Conservation (phyloP, 2,329 filamentous ascomycete genomes). For the Coniochaeta sp. region DNA sequence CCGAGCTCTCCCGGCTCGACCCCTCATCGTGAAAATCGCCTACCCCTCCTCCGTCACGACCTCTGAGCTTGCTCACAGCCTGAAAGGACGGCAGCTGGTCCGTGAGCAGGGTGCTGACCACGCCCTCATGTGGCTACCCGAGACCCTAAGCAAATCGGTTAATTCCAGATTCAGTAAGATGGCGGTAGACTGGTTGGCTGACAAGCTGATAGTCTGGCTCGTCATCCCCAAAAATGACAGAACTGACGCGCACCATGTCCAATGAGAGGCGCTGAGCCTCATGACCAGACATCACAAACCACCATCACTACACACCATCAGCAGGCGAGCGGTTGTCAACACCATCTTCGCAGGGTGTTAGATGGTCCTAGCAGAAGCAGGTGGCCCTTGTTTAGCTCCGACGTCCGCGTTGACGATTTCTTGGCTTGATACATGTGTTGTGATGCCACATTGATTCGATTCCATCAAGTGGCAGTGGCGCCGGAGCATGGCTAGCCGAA, state of each 20-base stretch:
- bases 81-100: conserved; percentile 10
- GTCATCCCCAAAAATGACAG: neutral
- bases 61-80: neutral
- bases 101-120: conserved; percentile 17
- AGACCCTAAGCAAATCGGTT: conserved; percentile 8
- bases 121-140: conserved; percentile 19
- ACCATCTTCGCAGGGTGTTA: neutral
- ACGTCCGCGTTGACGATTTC: neutral
- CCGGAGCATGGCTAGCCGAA: neutral
- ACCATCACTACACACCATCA: neutral
- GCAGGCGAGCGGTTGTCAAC: neutral
- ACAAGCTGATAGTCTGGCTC: too few species aligned
- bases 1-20: neutral
- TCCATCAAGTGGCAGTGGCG: neutral
- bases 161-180: conserved; percentile 1
- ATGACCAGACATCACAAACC: neutral
- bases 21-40: neutral
- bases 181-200: too few species aligned
- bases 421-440: neutral
- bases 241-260: neutral
- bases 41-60: too few species aligned
- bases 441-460: neutral
- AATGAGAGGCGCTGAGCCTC: neutral
- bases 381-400: neutral
- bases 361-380: too few species aligned